phyloP scores from a whole-genome alignment of 352 stramenopile species.

The Globisporangium polare region DNA sequence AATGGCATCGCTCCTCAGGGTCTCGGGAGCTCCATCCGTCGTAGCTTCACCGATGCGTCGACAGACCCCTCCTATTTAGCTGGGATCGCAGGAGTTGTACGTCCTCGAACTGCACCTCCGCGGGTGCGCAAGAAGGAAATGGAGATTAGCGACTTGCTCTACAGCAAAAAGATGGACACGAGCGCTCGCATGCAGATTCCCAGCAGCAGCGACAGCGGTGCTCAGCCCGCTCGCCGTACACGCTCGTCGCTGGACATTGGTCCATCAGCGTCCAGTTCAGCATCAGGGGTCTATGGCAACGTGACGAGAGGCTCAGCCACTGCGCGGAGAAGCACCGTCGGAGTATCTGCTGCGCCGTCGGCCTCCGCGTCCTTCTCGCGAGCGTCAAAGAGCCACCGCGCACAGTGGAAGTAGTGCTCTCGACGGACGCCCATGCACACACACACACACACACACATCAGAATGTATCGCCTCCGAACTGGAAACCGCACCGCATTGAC shows the following conservation, averaged over 20 bases:
- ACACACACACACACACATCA: neutral
- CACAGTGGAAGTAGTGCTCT: slow-evolving; percentile 53
- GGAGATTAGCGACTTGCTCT: slow-evolving; percentile 38
- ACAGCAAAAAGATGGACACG: slow-evolving; percentile 38
- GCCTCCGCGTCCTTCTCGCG: slow-evolving; percentile 16
- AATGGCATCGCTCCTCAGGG: neutral
- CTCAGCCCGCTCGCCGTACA: slow-evolving; percentile 23
- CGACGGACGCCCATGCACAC: neutral
- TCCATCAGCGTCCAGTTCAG: slow-evolving; percentile 2
- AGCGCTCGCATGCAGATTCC: slow-evolving; percentile 21
- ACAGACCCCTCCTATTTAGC: slow-evolving; percentile 3
- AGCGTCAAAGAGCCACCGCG: slow-evolving; percentile 26
- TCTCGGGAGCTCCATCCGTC: slow-evolving; percentile 9
- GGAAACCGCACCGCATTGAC: neutral
- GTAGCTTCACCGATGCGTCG: slow-evolving; percentile 1
- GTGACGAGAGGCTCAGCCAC: neutral
- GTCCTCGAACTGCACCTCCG: slow-evolving; percentile 41
- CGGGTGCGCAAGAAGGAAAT: slow-evolving; percentile 34
- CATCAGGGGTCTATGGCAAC: neutral
- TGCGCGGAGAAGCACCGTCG: slow-evolving; percentile 8
- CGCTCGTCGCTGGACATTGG: slow-evolving; percentile 32
- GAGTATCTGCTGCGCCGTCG: neutral
- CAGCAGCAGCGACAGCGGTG: slow-evolving; percentile 19
- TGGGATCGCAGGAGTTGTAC: neutral
- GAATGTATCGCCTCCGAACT: neutral